phyloP scores from a whole-genome alignment of 306 rosid genomes.

The Vachellia collinsii region DNA sequence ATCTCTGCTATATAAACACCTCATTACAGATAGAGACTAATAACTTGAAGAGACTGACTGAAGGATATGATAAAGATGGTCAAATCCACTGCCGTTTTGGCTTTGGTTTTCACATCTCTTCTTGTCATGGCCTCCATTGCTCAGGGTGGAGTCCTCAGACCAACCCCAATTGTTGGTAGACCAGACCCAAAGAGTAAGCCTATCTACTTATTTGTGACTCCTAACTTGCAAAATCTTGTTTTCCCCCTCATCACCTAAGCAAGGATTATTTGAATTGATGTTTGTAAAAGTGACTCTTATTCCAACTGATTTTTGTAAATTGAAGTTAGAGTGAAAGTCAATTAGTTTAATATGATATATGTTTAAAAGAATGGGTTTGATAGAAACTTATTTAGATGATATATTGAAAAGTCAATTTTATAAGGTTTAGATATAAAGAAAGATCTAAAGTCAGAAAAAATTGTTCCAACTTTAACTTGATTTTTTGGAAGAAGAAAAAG shows the following conservation, averaged over 20 bases:
- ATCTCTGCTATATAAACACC: slow-evolving; percentile 23
- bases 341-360: too few relatives aligned
- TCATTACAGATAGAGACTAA: not conserved
- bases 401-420: too few relatives aligned
- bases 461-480: too few relatives aligned
- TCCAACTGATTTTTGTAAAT: too few relatives aligned
- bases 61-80: slow-evolving; percentile 24
- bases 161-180: not conserved
- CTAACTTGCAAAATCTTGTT: not conserved
- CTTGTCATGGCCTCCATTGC: slow-evolving; percentile 15
- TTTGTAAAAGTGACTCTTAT: too few relatives aligned
- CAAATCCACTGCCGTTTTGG: slow-evolving; percentile 14
- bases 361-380: too few relatives aligned
- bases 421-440: too few relatives aligned
- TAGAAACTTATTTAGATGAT: too few relatives aligned
- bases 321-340: too few relatives aligned
- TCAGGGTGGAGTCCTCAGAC: not conserved
- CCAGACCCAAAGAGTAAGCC: slow-evolving; percentile 27
- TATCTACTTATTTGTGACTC: not conserved
- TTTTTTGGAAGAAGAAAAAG: too few relatives aligned
- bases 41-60: not conserved
- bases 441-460: too few relatives aligned
- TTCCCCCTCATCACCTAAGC: not conserved
- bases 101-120: slow-evolving; percentile 27
- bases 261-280: too few relatives aligned